Conservation (phyloP, 345 rosid genomes). For the Salix brachista region DNA sequence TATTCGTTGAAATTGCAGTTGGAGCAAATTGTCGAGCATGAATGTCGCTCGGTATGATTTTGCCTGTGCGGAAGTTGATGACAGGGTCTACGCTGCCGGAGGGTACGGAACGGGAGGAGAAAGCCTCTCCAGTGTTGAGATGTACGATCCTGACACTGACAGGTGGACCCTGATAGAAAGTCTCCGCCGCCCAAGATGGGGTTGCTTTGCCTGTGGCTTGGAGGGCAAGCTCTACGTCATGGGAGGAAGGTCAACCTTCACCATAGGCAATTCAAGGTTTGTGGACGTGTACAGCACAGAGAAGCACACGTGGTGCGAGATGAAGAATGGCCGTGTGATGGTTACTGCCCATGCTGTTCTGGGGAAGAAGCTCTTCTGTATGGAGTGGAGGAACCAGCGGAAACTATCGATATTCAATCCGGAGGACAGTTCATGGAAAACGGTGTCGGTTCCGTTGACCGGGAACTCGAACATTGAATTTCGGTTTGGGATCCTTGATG, state of each 20-base stretch:
- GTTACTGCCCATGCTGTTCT: conserved; percentile 88
- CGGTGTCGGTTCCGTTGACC: conserved; percentile 66
- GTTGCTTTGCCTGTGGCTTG: conserved; percentile 71
- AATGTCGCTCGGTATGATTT: conserved; percentile 74
- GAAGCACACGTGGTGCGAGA: conserved; percentile 58
- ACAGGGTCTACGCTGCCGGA: conserved; percentile 78
- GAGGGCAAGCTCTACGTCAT: conserved; percentile 79
- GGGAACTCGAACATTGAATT: conserved; percentile 66
- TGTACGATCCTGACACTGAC: conserved; percentile 58
- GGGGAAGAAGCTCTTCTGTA: conserved; percentile 70
- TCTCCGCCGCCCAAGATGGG: conserved; percentile 82
- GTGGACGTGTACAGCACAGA: conserved; percentile 72
- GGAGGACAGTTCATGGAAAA: conserved; percentile 63
- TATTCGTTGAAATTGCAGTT: conserved; percentile 42
- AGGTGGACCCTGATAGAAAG: conserved; percentile 64
- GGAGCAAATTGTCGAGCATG: conserved; percentile 72
- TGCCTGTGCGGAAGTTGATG: conserved; percentile 87
- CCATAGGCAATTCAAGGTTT: conserved; percentile 76
- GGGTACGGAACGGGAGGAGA: conserved; percentile 70
- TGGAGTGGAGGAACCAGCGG: conserved; percentile 88
- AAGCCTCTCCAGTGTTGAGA: conserved; percentile 71
- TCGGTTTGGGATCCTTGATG: conserved; percentile 65
- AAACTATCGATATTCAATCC: conserved; percentile 65
- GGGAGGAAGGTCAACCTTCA: conserved; percentile 96
- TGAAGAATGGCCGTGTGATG: conserved; percentile 90